These are phyloP conservation scores for Lonicera japonica DNA, from an alignment of 129 eudicot species.

Conservation along the genomic window DNA sequence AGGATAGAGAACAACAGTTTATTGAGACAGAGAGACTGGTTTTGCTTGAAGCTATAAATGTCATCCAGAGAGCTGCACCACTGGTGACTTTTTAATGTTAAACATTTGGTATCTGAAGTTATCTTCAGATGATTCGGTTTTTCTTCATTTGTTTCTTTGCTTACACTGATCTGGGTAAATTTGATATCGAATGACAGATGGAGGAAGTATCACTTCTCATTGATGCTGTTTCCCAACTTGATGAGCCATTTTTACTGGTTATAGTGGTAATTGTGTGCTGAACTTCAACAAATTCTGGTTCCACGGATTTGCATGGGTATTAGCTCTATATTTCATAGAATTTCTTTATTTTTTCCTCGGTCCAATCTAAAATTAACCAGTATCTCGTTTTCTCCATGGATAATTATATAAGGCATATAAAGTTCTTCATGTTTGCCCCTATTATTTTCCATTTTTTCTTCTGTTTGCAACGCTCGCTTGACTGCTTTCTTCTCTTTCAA, in stretches of 20 bases:
- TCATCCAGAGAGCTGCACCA: constrained; percentile 83
- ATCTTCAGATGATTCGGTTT: constrained; percentile 8
- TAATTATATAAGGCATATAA: not conserved
- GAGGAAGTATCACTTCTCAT: constrained; percentile 92
- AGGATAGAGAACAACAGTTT: constrained; percentile 59
- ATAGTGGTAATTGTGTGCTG: constrained; percentile 99
- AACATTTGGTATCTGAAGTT: constrained; percentile 42
- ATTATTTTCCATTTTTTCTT: not conserved
- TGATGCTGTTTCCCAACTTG: constrained; percentile 93
- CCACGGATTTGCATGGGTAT: constrained; percentile 89
- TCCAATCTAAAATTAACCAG: constrained; percentile 23
- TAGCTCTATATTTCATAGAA: constrained; percentile 84
- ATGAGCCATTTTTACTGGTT: constrained; percentile 96
- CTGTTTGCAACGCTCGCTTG: not conserved
- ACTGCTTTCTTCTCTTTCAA: not conserved
- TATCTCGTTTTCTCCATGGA: not conserved
- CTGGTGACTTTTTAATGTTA: constrained; percentile 84
- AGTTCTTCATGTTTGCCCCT: not conserved
- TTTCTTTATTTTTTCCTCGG: constrained; percentile 24
- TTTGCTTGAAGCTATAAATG: constrained; percentile 61
- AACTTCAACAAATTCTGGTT: constrained; percentile 98
- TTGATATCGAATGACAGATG: constrained; percentile 55
- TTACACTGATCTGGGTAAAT: constrained; percentile 15
- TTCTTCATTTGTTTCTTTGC: not conserved
- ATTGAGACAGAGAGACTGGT: constrained; percentile 54